These are phyloP conservation scores for Elongisporangium prolatum DNA, from an alignment of 352 stramenopile genomes.

Conservation along the genomic window DNA sequence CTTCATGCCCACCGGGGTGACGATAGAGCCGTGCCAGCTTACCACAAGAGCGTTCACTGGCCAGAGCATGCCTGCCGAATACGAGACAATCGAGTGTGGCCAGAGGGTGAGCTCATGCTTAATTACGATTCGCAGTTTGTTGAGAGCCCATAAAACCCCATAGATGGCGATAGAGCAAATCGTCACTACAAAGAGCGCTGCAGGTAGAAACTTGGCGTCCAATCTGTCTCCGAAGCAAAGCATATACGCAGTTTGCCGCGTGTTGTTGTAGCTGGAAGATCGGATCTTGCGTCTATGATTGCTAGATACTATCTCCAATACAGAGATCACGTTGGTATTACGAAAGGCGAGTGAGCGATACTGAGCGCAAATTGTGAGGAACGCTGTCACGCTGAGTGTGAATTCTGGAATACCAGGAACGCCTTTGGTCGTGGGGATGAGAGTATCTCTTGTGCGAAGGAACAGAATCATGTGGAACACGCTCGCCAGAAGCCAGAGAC, in stretches of 20 bases:
- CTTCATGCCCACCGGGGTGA: neutral
- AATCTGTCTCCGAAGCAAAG: constrained; percentile 1
- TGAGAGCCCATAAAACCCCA: neutral
- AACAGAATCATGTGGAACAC: neutral
- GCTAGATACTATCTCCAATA: neutral
- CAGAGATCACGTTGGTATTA: neutral
- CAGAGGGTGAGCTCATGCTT: neutral
- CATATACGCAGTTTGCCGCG: constrained; percentile 1
- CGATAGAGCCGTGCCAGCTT: neutral
- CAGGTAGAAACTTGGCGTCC: constrained; percentile 2
- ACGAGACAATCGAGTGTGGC: neutral
- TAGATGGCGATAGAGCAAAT: neutral
- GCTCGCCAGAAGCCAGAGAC: neutral
- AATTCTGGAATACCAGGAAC: neutral
- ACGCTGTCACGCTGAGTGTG: neutral
- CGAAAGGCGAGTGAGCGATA: neutral
- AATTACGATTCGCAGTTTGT: neutral
- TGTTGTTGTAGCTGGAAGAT: constrained; percentile 3
- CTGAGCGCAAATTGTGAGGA: neutral
- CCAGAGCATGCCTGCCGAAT: neutral
- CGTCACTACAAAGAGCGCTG: neutral
- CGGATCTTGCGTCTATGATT: neutral
- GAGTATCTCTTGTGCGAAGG: neutral
- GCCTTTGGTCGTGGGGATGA: neutral
- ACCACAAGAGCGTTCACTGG: neutral